Evolutionary conservation across 441 rosid species (phyloP), one percentile per base, ranked within the genome.

Genomic region (Corymbia citriodora): DNA sequence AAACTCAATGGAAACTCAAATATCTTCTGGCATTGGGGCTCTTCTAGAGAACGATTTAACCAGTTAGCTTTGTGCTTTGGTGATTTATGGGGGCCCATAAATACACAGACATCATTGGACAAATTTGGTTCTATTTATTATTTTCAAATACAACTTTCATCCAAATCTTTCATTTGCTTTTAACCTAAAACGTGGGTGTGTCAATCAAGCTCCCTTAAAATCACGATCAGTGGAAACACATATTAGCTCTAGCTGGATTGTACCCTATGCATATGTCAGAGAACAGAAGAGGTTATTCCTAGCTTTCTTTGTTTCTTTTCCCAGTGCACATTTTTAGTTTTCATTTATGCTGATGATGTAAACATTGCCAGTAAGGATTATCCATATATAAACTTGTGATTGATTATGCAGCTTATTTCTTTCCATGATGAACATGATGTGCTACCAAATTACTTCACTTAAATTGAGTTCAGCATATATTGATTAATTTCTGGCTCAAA

Each of bases 301-400:
- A 0, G 0, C 82, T 72, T 36, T 72, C 8, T 72, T 19, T 9
- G 49, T 36, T 19, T 72, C 49, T 72, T 36, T 72, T 72, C 36
- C 48, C 4, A 19, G 82, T 18, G 82, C 0, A 0, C 82, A 0
- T 36, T 68, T 2, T 0, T 0, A 72, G 27, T 72, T 72, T 10
- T 40, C 27, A 36, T 36, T 21, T 72, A 0, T 36, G 8, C 82
- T 19, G 27, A 36, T 36, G 14, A 72, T 36, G 8, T 5, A 0
- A 72, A 36, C 49, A 72, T 10, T 36, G 27, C 49, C 36, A 36
- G 45, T 31, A 16, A 72, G 10, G 48, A 36, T 36, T 19, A 72
- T 33, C 2, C 4, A 36, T 10, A 72, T 8, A 19, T 6, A 72
- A 72, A 72, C 8, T 36, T 36, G 48, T 1, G 27, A 19, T 10